Conservation (phyloP, 225 moss, liverwort and hornwort genomes). For the Marchantia paleacea region DNA sequence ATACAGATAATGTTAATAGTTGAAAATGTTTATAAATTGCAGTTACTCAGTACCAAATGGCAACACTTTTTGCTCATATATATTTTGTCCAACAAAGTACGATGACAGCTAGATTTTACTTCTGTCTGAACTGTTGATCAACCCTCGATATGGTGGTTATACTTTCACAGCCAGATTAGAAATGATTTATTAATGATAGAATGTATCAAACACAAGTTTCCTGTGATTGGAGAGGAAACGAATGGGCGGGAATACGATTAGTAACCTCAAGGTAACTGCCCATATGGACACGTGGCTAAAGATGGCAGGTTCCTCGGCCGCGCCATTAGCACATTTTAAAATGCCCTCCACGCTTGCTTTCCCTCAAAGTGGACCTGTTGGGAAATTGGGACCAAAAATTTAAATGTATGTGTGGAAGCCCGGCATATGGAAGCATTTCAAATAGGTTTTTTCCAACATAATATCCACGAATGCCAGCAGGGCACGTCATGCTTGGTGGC, state of each 20-base stretch:
- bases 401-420: not conserved
- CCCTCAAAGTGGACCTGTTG: not conserved
- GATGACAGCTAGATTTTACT: no score
- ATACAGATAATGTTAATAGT: no score
- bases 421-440: not conserved
- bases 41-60: no score
- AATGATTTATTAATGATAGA: not conserved
- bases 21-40: no score
- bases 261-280: slow-evolving; percentile 3
- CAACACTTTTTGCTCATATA: no score
- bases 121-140: no score
- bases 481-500: not conserved
- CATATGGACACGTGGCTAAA: not conserved
- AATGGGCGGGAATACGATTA: slow-evolving; percentile 13
- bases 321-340: slow-evolving; percentile 11
- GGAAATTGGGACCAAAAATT: not conserved
- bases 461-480: not conserved
- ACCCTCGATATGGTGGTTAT: no score
- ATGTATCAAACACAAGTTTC: not conserved
- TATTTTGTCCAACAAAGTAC: no score
- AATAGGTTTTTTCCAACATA: not conserved
- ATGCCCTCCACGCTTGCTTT: slow-evolving; percentile 7
- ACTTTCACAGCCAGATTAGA: no score
- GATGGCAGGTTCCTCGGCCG: not conserved
- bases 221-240: not conserved